Base-by-base conservation (phyloP, 2,329 filamentous ascomycete species). In the Talaromyces pinophilus region DNA sequence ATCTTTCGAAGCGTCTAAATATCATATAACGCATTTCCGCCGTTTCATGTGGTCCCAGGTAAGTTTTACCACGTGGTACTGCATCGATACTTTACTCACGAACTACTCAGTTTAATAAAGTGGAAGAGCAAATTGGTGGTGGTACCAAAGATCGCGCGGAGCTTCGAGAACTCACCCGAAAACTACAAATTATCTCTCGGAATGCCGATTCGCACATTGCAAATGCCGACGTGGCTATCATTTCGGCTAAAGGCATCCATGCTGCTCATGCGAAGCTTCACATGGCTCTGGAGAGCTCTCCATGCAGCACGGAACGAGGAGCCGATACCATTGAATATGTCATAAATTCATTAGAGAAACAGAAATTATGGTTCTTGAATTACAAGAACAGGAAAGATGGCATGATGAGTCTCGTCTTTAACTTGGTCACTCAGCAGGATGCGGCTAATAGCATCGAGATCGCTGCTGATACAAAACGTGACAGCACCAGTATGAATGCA, bases 371-470 rank as follows among this genome's bases (percentile, higher is more conserved):
- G 71, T 71, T 72, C 28, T 59, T 72, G n/a, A 72, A 71, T 42
- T 72, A 72, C 65, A 73, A 73, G 59, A 66, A 68, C 48, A 70
- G 72, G 44, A 73, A 73, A 42, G 70, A 73, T 46, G 72, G 65
- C 30, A 70, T 69, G 7, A 72, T 71, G 69, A 70, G 66, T 28
- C 63, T 73, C 38, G 70, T 72, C 7, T 72, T 68, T 38, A 71
- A 70, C 52, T 69, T 75, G 19, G 71, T 75, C 54, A 75, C 73
- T n/a, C 74, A 75, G 65, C 69, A 73, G 54, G 74, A 77, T 57
- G 71, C 71, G 0, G 68, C 72, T 2, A 75, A 72, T 40, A 75
- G 72, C 46, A 75, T 76, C 7, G 69, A 72, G 57, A 67, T 77
- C 38, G 71, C 74, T 2, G 40, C 59, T 33, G 40, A 61, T 61